Conservation (phyloP, 2,329 filamentous ascomycete genomes). For the Coniochaeta pulveracea region DNA sequence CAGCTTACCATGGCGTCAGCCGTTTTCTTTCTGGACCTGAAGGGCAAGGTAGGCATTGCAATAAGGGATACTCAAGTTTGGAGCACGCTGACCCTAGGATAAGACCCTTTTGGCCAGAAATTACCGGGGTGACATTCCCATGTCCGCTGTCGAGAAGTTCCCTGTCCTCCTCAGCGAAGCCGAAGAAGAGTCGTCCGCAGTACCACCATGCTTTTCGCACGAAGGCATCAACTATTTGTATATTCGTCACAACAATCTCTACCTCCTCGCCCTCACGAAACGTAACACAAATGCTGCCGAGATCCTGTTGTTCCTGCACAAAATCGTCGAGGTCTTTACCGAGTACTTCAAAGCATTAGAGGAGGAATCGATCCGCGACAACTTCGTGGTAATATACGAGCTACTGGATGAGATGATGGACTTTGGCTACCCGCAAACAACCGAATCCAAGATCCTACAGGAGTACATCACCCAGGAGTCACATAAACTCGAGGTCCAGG, state of each 20-base stretch:
- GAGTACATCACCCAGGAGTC: constrained; percentile 99
- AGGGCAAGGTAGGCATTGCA: constrained; percentile 74
- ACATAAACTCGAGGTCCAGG: constrained; percentile 95
- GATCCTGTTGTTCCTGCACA: constrained; percentile 95
- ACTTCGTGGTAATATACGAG: constrained; percentile 99
- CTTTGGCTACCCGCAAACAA: constrained; percentile 97
- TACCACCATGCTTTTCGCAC: constrained; percentile 94
- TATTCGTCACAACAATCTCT: constrained; percentile 98
- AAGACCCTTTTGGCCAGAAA: constrained; percentile 97
- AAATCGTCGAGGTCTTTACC: constrained; percentile 96
- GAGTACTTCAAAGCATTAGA: constrained; percentile 99
- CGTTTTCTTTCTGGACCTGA: constrained; percentile 95
- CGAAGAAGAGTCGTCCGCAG: constrained; percentile 96
- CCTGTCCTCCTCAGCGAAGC: constrained; percentile 91
- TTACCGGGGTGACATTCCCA: constrained; percentile 96
- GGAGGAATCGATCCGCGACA: constrained; percentile 97
- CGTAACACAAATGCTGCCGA: constrained; percentile 98
- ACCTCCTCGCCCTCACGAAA: constrained; percentile 94
- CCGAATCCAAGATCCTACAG: constrained; percentile 95
- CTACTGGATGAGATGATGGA: constrained; percentile 99
- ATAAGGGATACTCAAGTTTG: not conserved
- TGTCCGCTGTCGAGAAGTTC: constrained; percentile 98
- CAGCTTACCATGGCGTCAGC: constrained; percentile 75
- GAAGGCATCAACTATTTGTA: constrained; percentile 99
- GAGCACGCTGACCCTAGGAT: constrained; percentile 6